Evolutionary conservation across 108 stramenopile species (phyloP), one percentile per base, ranked within the genome.

Genomic region (Cyclotella distinguenda): DNA sequence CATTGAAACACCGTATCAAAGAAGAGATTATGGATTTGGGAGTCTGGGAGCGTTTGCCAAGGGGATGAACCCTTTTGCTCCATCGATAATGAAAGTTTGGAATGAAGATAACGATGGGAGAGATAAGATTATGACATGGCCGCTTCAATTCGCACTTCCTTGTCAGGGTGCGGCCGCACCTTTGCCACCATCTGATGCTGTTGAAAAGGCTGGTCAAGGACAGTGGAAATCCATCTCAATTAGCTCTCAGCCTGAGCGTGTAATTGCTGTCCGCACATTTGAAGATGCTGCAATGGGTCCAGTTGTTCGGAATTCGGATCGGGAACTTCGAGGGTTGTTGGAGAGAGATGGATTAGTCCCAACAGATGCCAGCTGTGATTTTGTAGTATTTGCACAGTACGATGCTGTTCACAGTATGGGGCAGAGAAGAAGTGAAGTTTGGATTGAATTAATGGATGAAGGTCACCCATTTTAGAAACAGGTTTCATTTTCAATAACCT

Each of bases 381-480:
- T 49, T 42, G 89, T 90, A 6, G 73, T 69, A 43, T 93, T 95
- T 84, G 81, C 86, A 5, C 95, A 95, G 42, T 95, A 91, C 70
- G 95, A 95, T 81, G 95, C 95, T 11, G 82, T 95, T 30, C 93
- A 86, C 54, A 84, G 77, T 13, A 74, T 95, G 71, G 92, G 91
- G 25, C 86, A 87, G 55, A 66, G 95, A 54, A 68, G 91, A 42
- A 86, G 89, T 33, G 95, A 95, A 49, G 95, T 91, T 16, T 95
- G 95, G 95, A 86, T 95, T 48, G 86, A 87, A 42, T 55, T 95
- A 31, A 62, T 75, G 28, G 82, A 88, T 60, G 85, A 72, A 23
- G 82, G 82, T 22, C 78, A 81, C 45, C 88, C 80, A 66, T 81
- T 78, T 63, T 68, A 64, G 26, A 40, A 12, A n/a, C n/a, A n/a